phyloP scores from a whole-genome alignment of 805 yeast species.

The Wickerhamomyces alni region DNA sequence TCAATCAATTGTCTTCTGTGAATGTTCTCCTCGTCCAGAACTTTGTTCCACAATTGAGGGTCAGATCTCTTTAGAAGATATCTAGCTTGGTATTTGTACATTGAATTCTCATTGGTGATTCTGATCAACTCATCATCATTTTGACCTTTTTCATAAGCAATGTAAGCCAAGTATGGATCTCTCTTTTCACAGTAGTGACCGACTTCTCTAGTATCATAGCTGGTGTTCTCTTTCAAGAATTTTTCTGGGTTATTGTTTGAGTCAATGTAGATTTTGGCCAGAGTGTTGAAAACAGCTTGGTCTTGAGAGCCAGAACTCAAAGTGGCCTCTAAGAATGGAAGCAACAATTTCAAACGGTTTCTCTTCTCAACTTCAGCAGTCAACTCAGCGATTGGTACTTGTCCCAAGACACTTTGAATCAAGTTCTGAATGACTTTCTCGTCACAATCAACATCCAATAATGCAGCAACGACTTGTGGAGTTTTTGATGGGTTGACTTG shows the following conservation, averaged over 20 bases:
- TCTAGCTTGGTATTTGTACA: constrained; percentile 99
- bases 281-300: constrained; percentile 86
- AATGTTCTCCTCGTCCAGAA: constrained; percentile 65
- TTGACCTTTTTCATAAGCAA: constrained; percentile 92
- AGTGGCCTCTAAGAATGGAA: constrained; percentile 90
- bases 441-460: constrained; percentile 96
- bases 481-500: constrained; percentile 95
- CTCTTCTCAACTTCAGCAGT: constrained; percentile 95
- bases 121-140: constrained; percentile 85
- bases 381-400: constrained; percentile 85
- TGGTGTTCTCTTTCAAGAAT: constrained; percentile 84
- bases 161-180: constrained; percentile 96
- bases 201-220: constrained; percentile 88
- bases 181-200: constrained; percentile 99
- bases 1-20: constrained; percentile 91
- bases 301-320: constrained; percentile 81
- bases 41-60: constrained; percentile 72
- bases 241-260: constrained; percentile 97
- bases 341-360: constrained; percentile 82
- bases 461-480: constrained; percentile 94
- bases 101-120: constrained; percentile 93
- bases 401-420: constrained; percentile 82
- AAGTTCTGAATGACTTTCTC: constrained; percentile 78
- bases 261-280: constrained; percentile 97
- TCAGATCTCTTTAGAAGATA: constrained; percentile 89